Evolutionary conservation across 768 basidiomycete genomes (phyloP).

Genomic region (Leucocoprinus leucothites): DNA sequence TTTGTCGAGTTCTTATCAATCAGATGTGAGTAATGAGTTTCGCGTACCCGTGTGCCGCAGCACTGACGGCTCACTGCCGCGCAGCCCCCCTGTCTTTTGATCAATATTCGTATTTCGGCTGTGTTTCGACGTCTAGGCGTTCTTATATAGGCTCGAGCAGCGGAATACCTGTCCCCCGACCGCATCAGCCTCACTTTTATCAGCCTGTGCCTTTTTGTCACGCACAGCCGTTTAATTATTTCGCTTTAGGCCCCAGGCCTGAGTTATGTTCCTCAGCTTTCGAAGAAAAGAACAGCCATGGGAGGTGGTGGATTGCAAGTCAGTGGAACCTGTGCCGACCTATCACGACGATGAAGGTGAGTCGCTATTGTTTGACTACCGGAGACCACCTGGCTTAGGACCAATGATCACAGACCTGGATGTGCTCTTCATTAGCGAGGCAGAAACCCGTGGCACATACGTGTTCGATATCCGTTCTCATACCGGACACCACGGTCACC

Average conservation of each 20-base stretch:
- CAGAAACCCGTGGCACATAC: slow-evolving; percentile 57
- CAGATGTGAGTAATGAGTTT: background rate
- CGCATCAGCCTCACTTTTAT: slow-evolving; percentile 13
- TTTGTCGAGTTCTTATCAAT: slow-evolving; percentile 6
- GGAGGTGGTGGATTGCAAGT: slow-evolving; percentile 73
- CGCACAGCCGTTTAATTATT: no score
- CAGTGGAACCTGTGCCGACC: slow-evolving; percentile 61
- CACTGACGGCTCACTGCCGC: slow-evolving; percentile 6
- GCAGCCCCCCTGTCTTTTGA: background rate
- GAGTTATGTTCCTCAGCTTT: slow-evolving; percentile 39
- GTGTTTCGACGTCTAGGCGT: slow-evolving; percentile 3
- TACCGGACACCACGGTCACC: slow-evolving; percentile 36
- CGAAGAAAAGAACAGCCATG: slow-evolving; percentile 62
- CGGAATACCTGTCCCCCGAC: background rate
- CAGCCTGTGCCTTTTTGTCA: slow-evolving; percentile 11
- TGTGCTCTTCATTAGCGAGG: slow-evolving; percentile 48
- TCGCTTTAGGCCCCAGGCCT: no score
- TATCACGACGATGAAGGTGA: slow-evolving; percentile 62
- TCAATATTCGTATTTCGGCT: background rate
- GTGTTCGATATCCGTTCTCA: slow-evolving; percentile 52
- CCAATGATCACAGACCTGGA: slow-evolving; percentile 48
- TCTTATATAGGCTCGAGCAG: slow-evolving; percentile 1
- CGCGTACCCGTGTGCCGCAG: slow-evolving; percentile 4
- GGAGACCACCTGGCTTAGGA: background rate
- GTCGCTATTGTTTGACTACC: slow-evolving; percentile 13